Conservation (phyloP, 202 grass and related monocot species). For the Cymbopogon flexuosus region DNA sequence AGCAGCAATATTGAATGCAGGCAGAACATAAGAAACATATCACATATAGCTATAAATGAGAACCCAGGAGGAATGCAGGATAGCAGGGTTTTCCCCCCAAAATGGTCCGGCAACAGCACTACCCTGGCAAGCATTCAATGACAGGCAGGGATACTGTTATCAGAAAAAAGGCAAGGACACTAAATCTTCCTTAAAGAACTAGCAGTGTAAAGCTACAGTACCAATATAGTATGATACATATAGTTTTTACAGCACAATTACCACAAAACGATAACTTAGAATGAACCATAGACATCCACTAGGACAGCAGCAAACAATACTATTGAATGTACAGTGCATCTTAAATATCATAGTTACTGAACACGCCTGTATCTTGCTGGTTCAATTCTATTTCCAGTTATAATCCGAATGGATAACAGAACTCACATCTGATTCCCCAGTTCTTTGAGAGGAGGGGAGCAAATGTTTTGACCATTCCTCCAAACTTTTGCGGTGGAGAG, state of each 20-base stretch:
- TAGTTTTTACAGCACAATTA: conserved; percentile 22
- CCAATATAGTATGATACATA: not conserved
- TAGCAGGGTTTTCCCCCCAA: not conserved
- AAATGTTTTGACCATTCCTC: conserved; percentile 85
- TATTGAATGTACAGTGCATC: conserved; percentile 16
- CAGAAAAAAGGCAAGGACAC: conserved; percentile 9
- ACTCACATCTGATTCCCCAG: conserved; percentile 56
- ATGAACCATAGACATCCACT: conserved; percentile 12
- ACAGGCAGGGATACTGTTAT: conserved; percentile 2
- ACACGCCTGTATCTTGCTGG: conserved; percentile 7
- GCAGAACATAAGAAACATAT: conserved; percentile 34
- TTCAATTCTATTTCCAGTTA: conserved; percentile 38
- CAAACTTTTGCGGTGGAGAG: conserved; percentile 73
- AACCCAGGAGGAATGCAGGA: conserved; percentile 4
- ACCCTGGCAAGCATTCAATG: conserved; percentile 43
- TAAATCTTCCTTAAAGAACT: conserved; percentile 18
- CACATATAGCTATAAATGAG: conserved; percentile 46
- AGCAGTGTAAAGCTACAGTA: conserved; percentile 35
- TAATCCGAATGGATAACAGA: conserved; percentile 73
- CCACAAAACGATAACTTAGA: conserved; percentile 2
- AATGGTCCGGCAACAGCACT: conserved; percentile 23
- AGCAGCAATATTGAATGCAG: conserved; percentile 37
- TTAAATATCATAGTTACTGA: conserved; percentile 30
- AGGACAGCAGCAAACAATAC: conserved; percentile 9
- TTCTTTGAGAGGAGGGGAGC: conserved; percentile 46